Conservation (phyloP, 352 stramenopile species). For the Phytophthora fragariae region DNA sequence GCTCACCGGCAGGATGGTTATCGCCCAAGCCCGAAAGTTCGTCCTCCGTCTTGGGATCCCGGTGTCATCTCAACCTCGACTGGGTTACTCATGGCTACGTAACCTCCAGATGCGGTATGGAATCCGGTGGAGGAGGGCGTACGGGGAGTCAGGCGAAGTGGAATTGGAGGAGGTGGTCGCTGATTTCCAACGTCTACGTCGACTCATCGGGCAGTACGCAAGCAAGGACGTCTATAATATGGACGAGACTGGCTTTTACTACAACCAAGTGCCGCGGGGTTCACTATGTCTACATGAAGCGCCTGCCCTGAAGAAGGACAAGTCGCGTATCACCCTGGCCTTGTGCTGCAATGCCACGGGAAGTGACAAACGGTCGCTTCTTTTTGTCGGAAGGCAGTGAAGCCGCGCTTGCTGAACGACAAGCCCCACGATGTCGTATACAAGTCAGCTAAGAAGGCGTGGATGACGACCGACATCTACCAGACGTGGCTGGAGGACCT, state of each 20-base stretch:
- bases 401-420: background rate
- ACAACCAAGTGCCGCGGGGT: background rate
- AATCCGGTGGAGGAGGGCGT: background rate
- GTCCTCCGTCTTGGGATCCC: too few species aligned
- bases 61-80: too few species aligned
- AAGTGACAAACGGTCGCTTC: constrained; percentile 10
- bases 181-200: background rate
- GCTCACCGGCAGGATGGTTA: background rate
- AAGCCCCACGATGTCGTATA: constrained; percentile 1
- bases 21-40: too few species aligned
- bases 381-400: constrained; percentile 6
- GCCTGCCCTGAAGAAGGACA: constrained; percentile 5
- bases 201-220: background rate
- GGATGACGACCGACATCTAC: constrained; percentile 11
- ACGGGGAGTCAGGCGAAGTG: background rate
- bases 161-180: background rate
- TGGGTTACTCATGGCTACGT: too few species aligned
- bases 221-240: constrained; percentile 3
- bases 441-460: constrained; percentile 11
- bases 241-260: background rate
- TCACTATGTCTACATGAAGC: background rate
- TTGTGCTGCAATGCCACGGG: constrained; percentile 8
- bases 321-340: background rate
- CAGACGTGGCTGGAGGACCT: constrained; percentile 12
- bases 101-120: too few species aligned